Evolutionary conservation across 164 flowering plant species (phyloP), one percentile per base, ranked within the genome.

Genomic region (Vitis cinerea): DNA sequence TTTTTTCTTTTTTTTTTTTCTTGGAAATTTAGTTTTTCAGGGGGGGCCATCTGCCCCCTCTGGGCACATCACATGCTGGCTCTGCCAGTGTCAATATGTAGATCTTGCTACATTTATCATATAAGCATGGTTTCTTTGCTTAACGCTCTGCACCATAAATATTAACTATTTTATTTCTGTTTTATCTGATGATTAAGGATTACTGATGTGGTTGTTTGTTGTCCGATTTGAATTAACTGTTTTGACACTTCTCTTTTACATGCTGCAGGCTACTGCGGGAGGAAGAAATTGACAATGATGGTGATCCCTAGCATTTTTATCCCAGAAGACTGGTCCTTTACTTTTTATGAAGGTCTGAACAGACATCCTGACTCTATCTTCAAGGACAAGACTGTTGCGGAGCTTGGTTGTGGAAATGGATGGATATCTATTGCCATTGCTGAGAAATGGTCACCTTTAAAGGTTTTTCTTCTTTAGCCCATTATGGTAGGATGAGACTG

Each of bases 371-470:
- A 88, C 55, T 87, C 97, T n/a, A 91, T 91, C 44, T 95, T 93
- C 79, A 87, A 83, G 79, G 99, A 93, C 79, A 93, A 80, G 81
- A 81, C 93, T 23, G 94, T 95, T 54, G 83, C 97, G 55, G 99
- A 95, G 75, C 90, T 95, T 68, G 99, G 99, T 11, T 95, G 99
- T 77, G 98, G 99, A 51, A 95, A 95, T 83, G 98, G 99, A 62
- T 95, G 99, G 99, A 93, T 93, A 78, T 82, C 98, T 61, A 93
- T 95, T 71, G 99, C 97, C 37, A 88, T 93, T 65, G 97, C 98
- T 69, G 94, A 88, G 61, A 95, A 95, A 68, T 95, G 98, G 97
- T 78, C 79, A 56, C 99, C 99, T 56, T 81, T 66, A 5, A 95
- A 95, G 98, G 99, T 92, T 64, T 23, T 65, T 6, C 60, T 29